Evolutionary conservation across 495 filamentous ascomycete genomes (phyloP), one percentile per base, ranked within the genome.

Genomic region (Trichocladium antarcticum): DNA sequence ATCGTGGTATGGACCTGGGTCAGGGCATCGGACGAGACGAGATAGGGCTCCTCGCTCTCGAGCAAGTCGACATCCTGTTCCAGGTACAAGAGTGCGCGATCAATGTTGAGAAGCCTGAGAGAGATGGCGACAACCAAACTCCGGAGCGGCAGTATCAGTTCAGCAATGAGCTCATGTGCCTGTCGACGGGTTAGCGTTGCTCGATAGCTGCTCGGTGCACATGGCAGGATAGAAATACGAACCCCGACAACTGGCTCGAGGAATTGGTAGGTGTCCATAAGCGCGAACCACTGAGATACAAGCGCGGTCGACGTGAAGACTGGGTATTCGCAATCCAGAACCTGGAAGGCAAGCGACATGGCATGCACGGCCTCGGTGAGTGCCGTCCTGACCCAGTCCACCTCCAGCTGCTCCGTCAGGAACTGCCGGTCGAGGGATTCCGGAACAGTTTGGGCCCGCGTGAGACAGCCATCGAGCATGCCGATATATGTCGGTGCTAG

Each of bases 101-200:
- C 72, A n/a, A 85, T 68, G 52, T 85, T 85, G 21, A 97, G 66
- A 19, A 94, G 73, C 4, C 79, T 73, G 7, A 95, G 61, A 0
- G 87, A 93, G 28, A 84, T 76, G 8, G 84, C 70, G n/a, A 80
- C 79, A 7, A 79, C 72, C 48, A 94, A 70, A 14, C 77, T 73
- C 52, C 83, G 80, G 8, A 92, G 61, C 1, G 83, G 77, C 36
- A 73, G 55, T 42, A 81, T 58, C 4, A 87, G 68, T 51, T 78
- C 76, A 17, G 74, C 63, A 55, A 77, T 66, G 15, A 69, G 49
- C 11, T 66, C 63, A 21, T 74, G 60, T 12, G 54, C 2, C 31
- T 32, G 31, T 10, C 31, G 11, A 29, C 27, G 7, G 10, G 31
- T 32, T 32, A 32, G 31, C 31, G 31, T 5, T 14, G 31, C 12